Evolutionary conservation across 306 rosid species (phyloP).

Genomic region (Amphicarpaea edgeworthii): DNA sequence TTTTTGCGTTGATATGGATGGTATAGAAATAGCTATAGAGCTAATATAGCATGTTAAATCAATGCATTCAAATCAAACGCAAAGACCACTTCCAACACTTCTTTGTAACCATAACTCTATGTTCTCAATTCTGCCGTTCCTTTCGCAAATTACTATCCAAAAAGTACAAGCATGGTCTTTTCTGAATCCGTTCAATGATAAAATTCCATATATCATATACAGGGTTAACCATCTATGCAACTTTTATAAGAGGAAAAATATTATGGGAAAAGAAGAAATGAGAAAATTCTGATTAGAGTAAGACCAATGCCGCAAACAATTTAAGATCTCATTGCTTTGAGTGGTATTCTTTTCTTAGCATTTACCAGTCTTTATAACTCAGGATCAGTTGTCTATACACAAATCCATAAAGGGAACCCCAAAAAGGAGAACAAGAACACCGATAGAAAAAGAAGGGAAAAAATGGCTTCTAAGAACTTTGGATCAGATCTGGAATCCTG

Average conservation of each 20-base stretch:
- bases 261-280: background rate
- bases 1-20: background rate
- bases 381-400: background rate
- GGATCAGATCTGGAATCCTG: slow-evolving; percentile 1
- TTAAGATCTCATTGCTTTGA: background rate
- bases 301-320: background rate
- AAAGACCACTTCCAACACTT: background rate
- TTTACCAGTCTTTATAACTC: background rate
- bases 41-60: background rate
- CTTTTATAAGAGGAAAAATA: slow-evolving; percentile 1
- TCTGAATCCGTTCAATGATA: background rate
- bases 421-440: background rate
- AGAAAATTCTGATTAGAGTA: background rate
- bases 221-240: background rate
- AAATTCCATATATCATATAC: background rate
- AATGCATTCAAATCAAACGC: background rate
- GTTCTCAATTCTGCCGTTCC: background rate
- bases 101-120: too few species aligned
- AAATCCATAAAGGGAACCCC: background rate
- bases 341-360: background rate
- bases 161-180: slow-evolving; percentile 11
- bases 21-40: background rate
- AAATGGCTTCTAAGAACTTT: background rate
- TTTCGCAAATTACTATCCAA: background rate
- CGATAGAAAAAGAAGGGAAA: background rate